phyloP scores from a whole-genome alignment of 2,329 filamentous ascomycete genomes.

The Verticillium tricorpus region DNA sequence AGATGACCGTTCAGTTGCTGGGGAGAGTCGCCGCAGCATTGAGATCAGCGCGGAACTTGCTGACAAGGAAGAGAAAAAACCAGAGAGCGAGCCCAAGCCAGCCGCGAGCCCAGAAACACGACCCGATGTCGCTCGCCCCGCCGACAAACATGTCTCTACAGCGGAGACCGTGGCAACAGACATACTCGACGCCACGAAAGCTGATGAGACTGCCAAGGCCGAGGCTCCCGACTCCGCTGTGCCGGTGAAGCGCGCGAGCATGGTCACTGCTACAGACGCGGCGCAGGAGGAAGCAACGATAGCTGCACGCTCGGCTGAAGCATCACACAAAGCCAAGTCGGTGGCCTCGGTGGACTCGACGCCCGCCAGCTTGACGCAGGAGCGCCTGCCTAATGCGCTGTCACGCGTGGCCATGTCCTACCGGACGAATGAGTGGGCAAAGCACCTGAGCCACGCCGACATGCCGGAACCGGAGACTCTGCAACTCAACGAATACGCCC shows the following conservation, averaged over 20 bases:
- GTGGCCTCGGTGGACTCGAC: slow-evolving; percentile 36
- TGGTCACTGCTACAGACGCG: slow-evolving; percentile 12
- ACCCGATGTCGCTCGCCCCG: background rate
- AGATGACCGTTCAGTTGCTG: slow-evolving; percentile 24
- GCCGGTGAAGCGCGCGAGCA: slow-evolving; percentile 1
- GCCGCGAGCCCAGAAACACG: background rate
- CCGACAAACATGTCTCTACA: slow-evolving; percentile 16
- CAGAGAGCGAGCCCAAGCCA: slow-evolving; percentile 4
- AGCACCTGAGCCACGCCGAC: slow-evolving; percentile 77
- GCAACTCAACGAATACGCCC: slow-evolving; percentile 38
- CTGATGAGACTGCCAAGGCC: slow-evolving; percentile 14
- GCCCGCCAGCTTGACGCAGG: slow-evolving; percentile 48
- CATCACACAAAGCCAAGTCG: slow-evolving; percentile 31
- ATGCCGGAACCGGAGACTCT: slow-evolving; percentile 61
- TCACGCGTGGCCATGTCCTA: slow-evolving; percentile 78
- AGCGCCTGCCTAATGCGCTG: slow-evolving; percentile 62
- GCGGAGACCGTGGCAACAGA: slow-evolving; percentile 23
- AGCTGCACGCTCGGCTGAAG: background rate
- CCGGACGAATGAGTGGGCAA: slow-evolving; percentile 94
- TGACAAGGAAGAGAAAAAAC: slow-evolving; percentile 10
- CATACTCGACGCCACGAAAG: slow-evolving; percentile 16
- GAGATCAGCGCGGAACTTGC: slow-evolving; percentile 36
- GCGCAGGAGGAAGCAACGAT: slow-evolving; percentile 14
- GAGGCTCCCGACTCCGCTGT: background rate
- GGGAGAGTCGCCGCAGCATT: slow-evolving; percentile 22